Percentiles rank a stretch among this genome's conserved stretches.
Conservation (phyloP, 768 basidiomycete species). For the Tricholoma saponaceum region DNA sequence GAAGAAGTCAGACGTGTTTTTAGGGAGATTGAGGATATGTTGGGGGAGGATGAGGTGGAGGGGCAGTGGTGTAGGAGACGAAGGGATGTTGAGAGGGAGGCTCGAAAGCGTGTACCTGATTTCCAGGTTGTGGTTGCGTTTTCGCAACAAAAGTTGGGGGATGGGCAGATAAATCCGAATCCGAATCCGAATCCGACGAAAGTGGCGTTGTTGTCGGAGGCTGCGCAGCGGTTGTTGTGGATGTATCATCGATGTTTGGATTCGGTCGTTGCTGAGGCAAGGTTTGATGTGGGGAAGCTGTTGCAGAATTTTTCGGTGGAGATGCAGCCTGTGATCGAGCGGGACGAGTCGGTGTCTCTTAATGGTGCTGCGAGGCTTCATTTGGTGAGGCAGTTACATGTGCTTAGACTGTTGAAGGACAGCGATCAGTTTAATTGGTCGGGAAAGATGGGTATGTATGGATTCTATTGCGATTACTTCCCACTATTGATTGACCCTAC, state of each 20-base stretch:
- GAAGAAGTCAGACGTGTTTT: constrained; percentile 48
- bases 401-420: constrained; percentile 66
- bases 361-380: constrained; percentile 29
- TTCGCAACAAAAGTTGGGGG: constrained; percentile 50
- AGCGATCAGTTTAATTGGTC: constrained; percentile 81
- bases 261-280: constrained; percentile 66
- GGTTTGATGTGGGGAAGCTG: constrained; percentile 85
- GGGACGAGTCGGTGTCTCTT: constrained; percentile 16
- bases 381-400: constrained; percentile 70
- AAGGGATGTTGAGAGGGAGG: constrained; percentile 71
- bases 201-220: constrained; percentile 68
- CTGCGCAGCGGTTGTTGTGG: constrained; percentile 76
- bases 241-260: constrained; percentile 82
- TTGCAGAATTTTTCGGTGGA: constrained; percentile 40
- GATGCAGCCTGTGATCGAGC: constrained; percentile 11
- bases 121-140: constrained; percentile 84
- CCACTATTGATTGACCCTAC: neutral
- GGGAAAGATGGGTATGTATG: constrained; percentile 68
- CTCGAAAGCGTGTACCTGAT: constrained; percentile 75
- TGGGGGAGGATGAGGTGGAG: constrained; percentile 59
- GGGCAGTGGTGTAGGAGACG: constrained; percentile 72
- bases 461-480: constrained; percentile 1
- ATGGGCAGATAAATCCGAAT: constrained; percentile 2
- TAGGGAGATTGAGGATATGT: constrained; percentile 38
- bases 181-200: constrained; percentile 36